Base-by-base conservation (phyloP, 352 stramenopile species). In the Blastocystis hominis region DNA sequence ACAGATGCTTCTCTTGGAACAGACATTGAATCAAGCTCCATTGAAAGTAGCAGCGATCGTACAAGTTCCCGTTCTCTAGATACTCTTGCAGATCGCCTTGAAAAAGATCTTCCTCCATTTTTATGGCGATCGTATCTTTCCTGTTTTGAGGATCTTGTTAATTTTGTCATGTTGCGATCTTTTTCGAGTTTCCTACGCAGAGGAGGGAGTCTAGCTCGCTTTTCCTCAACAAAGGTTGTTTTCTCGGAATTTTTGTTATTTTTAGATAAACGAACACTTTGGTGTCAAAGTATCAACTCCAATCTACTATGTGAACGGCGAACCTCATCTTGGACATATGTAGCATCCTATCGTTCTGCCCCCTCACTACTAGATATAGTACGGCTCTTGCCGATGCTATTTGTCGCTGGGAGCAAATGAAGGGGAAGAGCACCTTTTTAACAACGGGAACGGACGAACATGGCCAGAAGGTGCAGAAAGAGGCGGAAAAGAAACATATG, bases 271-370 rank as follows among this genome's bases (percentile, higher is more conserved):
- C 17, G 42, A 80, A 54, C 46, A 64, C 2, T 89, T 92, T 90
- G 47, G 68, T 64, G 62, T 53, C 9, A 84, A 84, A 68, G 92
- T 99, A 75, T 98, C 95, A 72, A 99, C 97, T n/a, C 96, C 97
- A 5, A 99, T 99, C 87, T 99, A 98, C 91, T 99, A 99, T 91
- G 96, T 99, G 54, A 99, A 99, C 89, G 96, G 97, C 88, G 93
- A 96, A 89, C 97, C 97, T 34, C 97, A 99, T 91, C 98, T 99
- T 70, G 97, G 97, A 56, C 96, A 99, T 92, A 94, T 97, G 55
- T 98, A 98, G 92, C 98, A 95, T 62, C 94, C 92, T 1, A 86
- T 92, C 53, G 90, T 92, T 36, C 92, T 91, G 88, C 92, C 95
- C 89, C 90, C 94, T 30, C 90, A 94, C 84, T 91, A 91, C 30